Base-by-base conservation (phyloP, 371 early-diverging fungal genomes). In the Mucor sp. region DNA sequence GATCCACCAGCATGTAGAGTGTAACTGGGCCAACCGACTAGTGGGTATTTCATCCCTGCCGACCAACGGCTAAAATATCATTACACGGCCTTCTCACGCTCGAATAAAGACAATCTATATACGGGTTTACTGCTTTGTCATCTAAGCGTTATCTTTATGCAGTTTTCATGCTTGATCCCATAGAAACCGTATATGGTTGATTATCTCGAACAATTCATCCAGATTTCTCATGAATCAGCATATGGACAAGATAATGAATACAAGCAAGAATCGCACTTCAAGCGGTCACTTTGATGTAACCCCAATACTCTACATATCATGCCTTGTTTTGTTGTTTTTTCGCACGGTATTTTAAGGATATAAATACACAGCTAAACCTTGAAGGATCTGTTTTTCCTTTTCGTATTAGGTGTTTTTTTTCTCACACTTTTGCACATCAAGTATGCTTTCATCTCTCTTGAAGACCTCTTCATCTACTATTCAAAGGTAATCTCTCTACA, bases 311-410 rank as follows among this genome's bases (percentile, higher is more conserved):
- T 19, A 27, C 60, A n/a, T 47, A 30, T 63, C 23, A 63, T 63
- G 63, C 56, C 19, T 33, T 23, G 11, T 14, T 53, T 53, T 53
- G 53, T 15, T 48, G 27, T 63, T 66, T 66, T 66, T 66, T 66
- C 66, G 66, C 66, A 66, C 66, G 66, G 60, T 66, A 59, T 63
- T 39, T 37, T 35, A 19, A 2, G 32, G 48, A 30, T 64, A 57
- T 64, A 64, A 57, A 64, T 64, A 57, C 12, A 21, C 33, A 43
- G 12, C 15, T 25, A 47, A 47, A 59, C 35, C 21, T 43, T 23
- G 8, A 1, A 37, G 2, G 21, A 21, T 37, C 32, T 28, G 6
- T 8, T 28, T 50, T 60, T 48, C 53, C 23, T 66, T 66, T 50
- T 66, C 39, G 39, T 66, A 53, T 27, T 53, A 53, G 53, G 53